A percentile compares a stretch with the other conserved stretches of the same genome.
These are phyloP conservation scores for Monoraphidium neglectum DNA, from an alignment of 139 green algal genomes.

Conservation along the genomic window DNA sequence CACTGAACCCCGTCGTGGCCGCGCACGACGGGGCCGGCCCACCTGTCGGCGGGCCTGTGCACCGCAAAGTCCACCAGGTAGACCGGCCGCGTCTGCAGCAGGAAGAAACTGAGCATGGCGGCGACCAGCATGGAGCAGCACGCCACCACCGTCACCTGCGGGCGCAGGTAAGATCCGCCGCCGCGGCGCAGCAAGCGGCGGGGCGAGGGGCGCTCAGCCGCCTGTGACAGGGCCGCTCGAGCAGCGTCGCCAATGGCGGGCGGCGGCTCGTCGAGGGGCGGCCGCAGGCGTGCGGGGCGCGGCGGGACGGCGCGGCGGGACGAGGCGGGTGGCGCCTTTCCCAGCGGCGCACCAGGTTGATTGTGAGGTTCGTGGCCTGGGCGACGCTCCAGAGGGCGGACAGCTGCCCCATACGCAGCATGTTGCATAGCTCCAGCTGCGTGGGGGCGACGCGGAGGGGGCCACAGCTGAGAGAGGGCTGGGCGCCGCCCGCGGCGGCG, in stretches of 20 bases:
- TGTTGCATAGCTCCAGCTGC: slow-evolving; percentile 80
- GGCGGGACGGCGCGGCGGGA: no score
- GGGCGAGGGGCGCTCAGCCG: no score
- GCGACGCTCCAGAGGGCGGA: slow-evolving; percentile 65
- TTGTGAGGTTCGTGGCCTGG: slow-evolving; percentile 80
- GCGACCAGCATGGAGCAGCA: slow-evolving; percentile 65
- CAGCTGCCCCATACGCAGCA: slow-evolving; percentile 81
- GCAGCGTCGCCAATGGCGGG: no score
- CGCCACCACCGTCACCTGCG: slow-evolving; percentile 73
- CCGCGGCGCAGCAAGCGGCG: no score
- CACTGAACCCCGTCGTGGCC: no score
- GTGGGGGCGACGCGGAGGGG: neutral
- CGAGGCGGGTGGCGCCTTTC: no score
- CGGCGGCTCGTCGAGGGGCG: no score
- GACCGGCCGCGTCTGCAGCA: slow-evolving; percentile 81
- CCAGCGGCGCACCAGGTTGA: slow-evolving; percentile 79
- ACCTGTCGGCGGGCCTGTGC: slow-evolving; percentile 73
- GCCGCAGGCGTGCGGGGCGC: no score
- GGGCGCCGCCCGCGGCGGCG: no score
- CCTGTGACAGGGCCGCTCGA: no score
- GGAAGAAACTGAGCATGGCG: slow-evolving; percentile 64
- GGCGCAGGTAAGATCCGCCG: neutral
- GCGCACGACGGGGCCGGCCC: neutral
- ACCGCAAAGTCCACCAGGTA: slow-evolving; percentile 92
- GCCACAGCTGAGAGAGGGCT: neutral